Evolutionary conservation across 495 filamentous ascomycete genomes (phyloP), one percentile per base, ranked within the genome.

Genomic region (Diplogelasinospora grovesii): DNA sequence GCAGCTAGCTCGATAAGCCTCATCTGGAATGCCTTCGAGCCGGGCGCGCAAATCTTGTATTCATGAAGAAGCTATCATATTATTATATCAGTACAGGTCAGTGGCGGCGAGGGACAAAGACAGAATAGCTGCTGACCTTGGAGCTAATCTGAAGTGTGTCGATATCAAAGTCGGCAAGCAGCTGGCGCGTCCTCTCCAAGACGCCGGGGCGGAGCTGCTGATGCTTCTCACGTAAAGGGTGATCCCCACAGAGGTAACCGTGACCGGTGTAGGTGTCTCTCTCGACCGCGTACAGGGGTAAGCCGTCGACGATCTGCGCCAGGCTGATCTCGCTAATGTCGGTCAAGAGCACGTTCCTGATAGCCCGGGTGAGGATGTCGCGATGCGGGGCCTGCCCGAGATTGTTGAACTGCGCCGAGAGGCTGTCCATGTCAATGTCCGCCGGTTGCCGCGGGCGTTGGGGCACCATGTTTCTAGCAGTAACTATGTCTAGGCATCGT

Each of bases 221-320:
- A 22, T 54, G 54, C 3, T 24, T 18, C 1, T 22, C 14, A 27
- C 35, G 3, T 25, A 49, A 23, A 2, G 46, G 49, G 19, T 50
- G 46, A 2, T 5, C 15, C 3, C 1, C 1, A 10, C 19, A 16
- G 6, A 20, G 5, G 7, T 1, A 3, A 3, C n/a, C 14, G 10
- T 2, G 2, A n/a, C n/a, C n/a, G n/a, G n/a, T n/a, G 13, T 8
- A n/a, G 19, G 11, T 0, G 22, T 53, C 49, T 1, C 4, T 20
- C 10, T 32, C 45, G 20, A 48, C 42, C 14, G 48, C 22, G 23
- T 22, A 11, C 5, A 49, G 34, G 4, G 57, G 50, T 10, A 58
- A 36, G 0, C 57, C 52, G 45, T 63, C 50, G 22, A 63, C 47
- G 22, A 59, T 57, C 34, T 60, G 57, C 5, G 50, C 48, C 36